Evolutionary conservation across 768 basidiomycete species (phyloP), one percentile per base, ranked within the genome.

Genomic region (Ephemerocybe angulata): DNA sequence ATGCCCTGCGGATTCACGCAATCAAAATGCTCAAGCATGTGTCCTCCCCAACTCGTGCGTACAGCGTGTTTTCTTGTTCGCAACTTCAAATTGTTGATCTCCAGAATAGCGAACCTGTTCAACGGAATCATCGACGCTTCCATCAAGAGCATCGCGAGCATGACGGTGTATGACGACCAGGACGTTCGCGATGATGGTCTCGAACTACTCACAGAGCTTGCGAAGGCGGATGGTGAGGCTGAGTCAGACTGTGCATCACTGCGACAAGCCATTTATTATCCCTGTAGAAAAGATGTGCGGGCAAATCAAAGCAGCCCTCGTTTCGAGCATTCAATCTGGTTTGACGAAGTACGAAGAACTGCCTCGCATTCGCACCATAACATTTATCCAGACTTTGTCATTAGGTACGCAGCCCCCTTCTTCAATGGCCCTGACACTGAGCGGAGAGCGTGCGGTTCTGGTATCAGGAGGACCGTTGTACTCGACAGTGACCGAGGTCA

Each of bases 21-120:
- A 50, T 50, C 19, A 50, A 50, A 22, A 31, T 50, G 48, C 48
- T 50, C 30, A 50, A 50, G 19, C 29, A 19, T 1, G 48, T 50
- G 7, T 24, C 30, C 2, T 30, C n/a, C 19, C 31, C 21, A 6
- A 50, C 27, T 19, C 12, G 30, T 35, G 15, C 29, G 48, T 22
- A 29, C 21, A 6, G 1, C n/a, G n/a, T 17, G 15, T 19, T 22
- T 2, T 44, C 25, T 8, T 7, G 27, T 3, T 25, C 27, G 21
- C 6, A 28, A 5, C 10, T 24, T 24, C 11, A 17, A 8, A n/a
- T 31, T 29, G 17, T 4, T 31, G 27, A 29, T 15, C 19, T 15
- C 4, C 4, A 10, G 12, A 1, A 3, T 33, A 50, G 48, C 30
- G 12, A 31, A 30, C 7, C 24, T 50, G 15, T 50, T 50, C n/a